Evolutionary conservation across 352 stramenopile genomes (phyloP), one percentile per base, ranked within the genome.

Genomic region (Phytopythium vexans): DNA sequence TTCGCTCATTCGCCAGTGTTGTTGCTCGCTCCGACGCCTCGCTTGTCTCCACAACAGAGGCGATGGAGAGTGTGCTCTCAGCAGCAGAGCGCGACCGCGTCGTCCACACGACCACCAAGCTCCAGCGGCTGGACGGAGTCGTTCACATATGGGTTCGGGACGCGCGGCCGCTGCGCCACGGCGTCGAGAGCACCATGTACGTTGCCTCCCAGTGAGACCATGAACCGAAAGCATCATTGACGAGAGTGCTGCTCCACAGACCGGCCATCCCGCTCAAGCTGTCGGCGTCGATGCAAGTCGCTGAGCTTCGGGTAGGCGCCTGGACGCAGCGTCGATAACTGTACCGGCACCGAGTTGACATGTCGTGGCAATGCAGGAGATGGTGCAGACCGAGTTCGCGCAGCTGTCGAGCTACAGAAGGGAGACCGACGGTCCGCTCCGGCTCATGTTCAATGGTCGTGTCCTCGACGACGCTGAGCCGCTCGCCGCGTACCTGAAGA

Each of bases 61-160:
- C 35, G 9, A 44, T 53, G 8, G 76, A 84, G 43, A 66, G 76
- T 9, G 48, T 75, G 15, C 60, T 89, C 12, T 62, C 49, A 14
- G 54, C 72, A 3, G 41, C 54, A 41, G 71, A 86, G 34, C 78
- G 74, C 31, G 64, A 58, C 6, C 70, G 68, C 42, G 48, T 87
- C 2, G 49, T 68, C 39, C 64, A 44, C n/a, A 60, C 75, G 15
- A 15, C 34, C 0, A 56, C 39, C 34, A 64, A 60, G 32, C 57
- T 81, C 33, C 52, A 56, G 27, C 50, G 43, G 3, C 53, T 88
- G 15, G 66, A 76, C 31, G 52, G 57, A 6, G 46, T 73, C n/a
- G 58, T 85, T 35, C 72, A 82, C 42, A 45, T 89, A 4, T 89
- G 76, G 79, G 70, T 89, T 1, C 72, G 62, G 6, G 79, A 89